A percentile compares a stretch with the other conserved stretches of the same genome.
Conservation (phyloP, 768 basidiomycete genomes). For the Naganishia kalamii region DNA sequence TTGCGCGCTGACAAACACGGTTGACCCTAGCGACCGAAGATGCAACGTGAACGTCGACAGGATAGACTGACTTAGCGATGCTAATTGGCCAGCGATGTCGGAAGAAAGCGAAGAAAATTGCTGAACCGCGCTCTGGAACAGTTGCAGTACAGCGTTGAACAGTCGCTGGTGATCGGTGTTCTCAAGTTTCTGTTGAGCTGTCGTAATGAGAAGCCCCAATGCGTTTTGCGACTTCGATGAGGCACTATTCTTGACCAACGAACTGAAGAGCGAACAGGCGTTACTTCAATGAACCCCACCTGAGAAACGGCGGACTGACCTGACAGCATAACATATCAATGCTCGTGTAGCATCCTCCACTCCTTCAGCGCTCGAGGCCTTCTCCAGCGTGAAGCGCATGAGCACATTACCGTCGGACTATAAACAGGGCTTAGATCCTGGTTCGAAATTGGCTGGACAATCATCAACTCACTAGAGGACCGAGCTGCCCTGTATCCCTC, state of each 20-base stretch:
- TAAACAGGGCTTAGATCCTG: not conserved
- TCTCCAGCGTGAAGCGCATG: not conserved
- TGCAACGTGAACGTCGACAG: not conserved
- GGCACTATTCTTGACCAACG: not conserved
- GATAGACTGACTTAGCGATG: slow-evolving; percentile 2
- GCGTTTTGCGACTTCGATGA: not conserved
- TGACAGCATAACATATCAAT: not conserved
- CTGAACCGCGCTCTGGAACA: not conserved
- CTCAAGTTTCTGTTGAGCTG: not conserved
- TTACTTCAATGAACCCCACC: not conserved
- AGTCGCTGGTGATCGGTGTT: not conserved
- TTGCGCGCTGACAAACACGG: not conserved
- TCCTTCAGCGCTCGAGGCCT: not conserved
- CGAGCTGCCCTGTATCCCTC: slow-evolving; percentile 3
- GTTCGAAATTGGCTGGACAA: not conserved
- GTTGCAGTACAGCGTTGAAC: not conserved
- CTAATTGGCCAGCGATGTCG: not conserved
- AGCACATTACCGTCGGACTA: not conserved
- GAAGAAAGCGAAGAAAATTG: not conserved
- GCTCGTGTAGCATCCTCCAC: not conserved
- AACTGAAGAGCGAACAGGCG: not conserved
- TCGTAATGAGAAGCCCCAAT: not conserved
- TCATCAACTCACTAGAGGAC: slow-evolving; percentile 8
- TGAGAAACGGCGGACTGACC: not conserved
- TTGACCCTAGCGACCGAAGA: not conserved